Conservation (phyloP, 331 rosid species). For the Rosa hybrid region DNA sequence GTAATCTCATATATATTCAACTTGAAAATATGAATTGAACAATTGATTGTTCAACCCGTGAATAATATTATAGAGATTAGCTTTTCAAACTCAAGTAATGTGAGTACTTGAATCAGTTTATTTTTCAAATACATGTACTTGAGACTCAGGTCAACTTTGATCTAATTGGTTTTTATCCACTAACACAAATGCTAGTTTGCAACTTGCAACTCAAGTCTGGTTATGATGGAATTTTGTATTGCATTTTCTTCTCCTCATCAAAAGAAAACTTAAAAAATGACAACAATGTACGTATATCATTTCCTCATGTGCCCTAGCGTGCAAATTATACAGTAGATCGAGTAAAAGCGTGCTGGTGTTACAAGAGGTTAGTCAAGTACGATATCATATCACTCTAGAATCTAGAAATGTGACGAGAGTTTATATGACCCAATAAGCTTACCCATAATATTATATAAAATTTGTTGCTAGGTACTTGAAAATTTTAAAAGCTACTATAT, state of each 20-base stretch:
- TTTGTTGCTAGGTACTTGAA: background rate
- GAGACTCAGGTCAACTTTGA: too few relatives aligned
- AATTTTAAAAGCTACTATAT: background rate
- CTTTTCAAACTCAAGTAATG: background rate
- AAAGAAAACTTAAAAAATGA: background rate
- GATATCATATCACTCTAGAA: background rate
- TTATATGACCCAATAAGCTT: background rate
- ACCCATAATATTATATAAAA: background rate
- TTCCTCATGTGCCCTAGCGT: background rate
- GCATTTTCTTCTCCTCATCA: background rate
- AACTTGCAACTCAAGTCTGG: background rate
- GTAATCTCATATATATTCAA: too few relatives aligned
- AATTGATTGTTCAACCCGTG: too few relatives aligned
- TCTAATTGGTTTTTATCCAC: background rate
- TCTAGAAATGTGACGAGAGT: background rate
- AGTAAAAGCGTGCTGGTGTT: too few relatives aligned
- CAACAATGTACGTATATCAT: background rate
- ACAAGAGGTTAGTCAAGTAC: background rate
- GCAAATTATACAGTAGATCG: background rate
- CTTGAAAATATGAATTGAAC: too few relatives aligned
- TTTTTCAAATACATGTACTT: too few relatives aligned
- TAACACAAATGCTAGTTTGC: background rate
- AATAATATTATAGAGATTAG: background rate
- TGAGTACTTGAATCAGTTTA: background rate
- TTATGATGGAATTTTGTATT: background rate